These are phyloP conservation scores for Ascobolus immersus DNA, from an alignment of 495 filamentous ascomycete genomes.

Conservation along the genomic window DNA sequence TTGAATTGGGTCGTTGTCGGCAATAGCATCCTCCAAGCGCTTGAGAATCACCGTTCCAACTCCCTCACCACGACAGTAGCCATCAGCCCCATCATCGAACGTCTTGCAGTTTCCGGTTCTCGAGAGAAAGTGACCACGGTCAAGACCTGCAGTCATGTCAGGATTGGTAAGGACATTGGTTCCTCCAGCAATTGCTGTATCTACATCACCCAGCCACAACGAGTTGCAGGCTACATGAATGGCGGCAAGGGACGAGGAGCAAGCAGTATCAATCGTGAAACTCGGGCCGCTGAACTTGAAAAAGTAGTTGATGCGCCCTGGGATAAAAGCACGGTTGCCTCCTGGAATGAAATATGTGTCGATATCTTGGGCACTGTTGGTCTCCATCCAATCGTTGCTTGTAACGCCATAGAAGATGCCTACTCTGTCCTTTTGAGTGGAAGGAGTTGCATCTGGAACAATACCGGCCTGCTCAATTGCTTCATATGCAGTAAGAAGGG, in stretches of 20 bases:
- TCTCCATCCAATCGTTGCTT: conserved; percentile 75
- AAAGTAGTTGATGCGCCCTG: conserved; percentile 64
- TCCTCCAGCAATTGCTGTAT: conserved; percentile 64
- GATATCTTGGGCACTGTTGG: conserved; percentile 70
- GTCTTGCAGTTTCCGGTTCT: conserved; percentile 58
- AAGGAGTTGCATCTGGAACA: conserved; percentile 62
- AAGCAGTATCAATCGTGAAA: conserved; percentile 70
- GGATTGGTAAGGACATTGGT: conserved; percentile 22
- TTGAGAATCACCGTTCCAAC: conserved; percentile 50
- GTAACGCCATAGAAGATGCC: conserved; percentile 87
- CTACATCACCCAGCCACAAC: conserved; percentile 56
- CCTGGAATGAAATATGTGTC: conserved; percentile 89
- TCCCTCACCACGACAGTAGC: conserved; percentile 52
- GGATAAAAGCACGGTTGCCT: conserved; percentile 63
- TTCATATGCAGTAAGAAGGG: conserved; percentile 64
- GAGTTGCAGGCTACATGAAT: conserved; percentile 66
- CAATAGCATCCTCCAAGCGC: conserved; percentile 43
- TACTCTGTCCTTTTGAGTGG: conserved; percentile 57
- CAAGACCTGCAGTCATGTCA: conserved; percentile 41
- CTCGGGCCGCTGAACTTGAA: conserved; percentile 77
- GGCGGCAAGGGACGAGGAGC: conserved; percentile 61
- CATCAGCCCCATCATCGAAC: conserved; percentile 51
- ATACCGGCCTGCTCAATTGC: conserved; percentile 80
- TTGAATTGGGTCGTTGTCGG: conserved; percentile 49
- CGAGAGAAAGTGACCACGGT: conserved; percentile 59